These are phyloP conservation scores for Symbiodinium natans DNA, from an alignment of 73 alveolate species.

Conservation along the genomic window DNA sequence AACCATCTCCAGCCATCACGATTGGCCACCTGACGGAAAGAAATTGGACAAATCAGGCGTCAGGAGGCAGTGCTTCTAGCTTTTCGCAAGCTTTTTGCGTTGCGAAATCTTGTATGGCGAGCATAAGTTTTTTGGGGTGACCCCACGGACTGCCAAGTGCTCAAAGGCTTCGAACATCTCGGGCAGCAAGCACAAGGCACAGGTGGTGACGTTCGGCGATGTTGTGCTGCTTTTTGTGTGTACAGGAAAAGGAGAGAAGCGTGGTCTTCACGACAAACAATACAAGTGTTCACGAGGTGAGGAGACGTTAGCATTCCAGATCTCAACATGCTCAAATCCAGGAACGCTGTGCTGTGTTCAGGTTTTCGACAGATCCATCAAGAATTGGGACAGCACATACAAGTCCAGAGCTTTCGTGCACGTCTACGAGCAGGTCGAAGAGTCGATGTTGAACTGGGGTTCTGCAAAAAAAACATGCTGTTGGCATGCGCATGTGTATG, in stretches of 20 bases:
- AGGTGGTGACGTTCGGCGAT: not conserved
- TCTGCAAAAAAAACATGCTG: not conserved
- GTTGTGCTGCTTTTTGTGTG: not conserved
- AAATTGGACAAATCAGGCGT: too few relatives aligned
- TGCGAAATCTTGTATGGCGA: too few relatives aligned
- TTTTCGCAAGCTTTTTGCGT: too few relatives aligned
- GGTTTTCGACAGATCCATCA: constrained; percentile 77
- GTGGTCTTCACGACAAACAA: constrained; percentile 87
- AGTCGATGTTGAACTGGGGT: not conserved
- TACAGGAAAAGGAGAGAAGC: not conserved
- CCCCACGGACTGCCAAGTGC: too few relatives aligned
- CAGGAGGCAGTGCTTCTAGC: too few relatives aligned
- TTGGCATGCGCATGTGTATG: not conserved
- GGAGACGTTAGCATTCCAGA: not conserved
- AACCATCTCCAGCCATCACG: too few relatives aligned
- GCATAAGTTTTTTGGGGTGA: too few relatives aligned
- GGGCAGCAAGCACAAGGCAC: not conserved
- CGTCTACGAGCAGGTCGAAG: constrained; percentile 54
- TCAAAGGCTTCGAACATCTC: not conserved
- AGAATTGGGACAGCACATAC: constrained; percentile 50
- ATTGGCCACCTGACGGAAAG: too few relatives aligned
- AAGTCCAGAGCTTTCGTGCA: constrained; percentile 65
- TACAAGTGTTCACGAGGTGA: constrained; percentile 76
- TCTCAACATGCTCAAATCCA: not conserved
- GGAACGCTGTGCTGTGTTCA: not conserved